Evolutionary conservation across 768 basidiomycete species (phyloP).

Genomic region (Xerocomellus chrysenteron): DNA sequence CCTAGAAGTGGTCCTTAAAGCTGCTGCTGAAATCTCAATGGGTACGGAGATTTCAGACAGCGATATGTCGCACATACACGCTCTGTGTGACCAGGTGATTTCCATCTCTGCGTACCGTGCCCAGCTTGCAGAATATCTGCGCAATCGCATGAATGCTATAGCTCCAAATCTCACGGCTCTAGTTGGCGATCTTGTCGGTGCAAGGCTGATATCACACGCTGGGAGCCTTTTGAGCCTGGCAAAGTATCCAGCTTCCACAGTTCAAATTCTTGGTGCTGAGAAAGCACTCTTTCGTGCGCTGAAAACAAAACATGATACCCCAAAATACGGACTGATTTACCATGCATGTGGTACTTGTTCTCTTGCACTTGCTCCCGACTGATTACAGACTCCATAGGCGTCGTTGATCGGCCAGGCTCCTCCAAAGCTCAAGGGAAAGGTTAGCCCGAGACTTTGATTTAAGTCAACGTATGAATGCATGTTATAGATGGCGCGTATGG

Average conservation of each 20-base stretch:
- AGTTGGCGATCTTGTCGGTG: constrained; percentile 76
- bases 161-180: constrained; percentile 93
- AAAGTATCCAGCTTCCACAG: constrained; percentile 77
- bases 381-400: constrained; percentile 48
- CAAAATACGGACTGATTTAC: constrained; percentile 99
- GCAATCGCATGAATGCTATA: constrained; percentile 97
- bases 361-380: background rate
- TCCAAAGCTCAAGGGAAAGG: constrained; percentile 97
- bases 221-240: constrained; percentile 68
- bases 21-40: constrained; percentile 98
- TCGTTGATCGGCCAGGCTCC: constrained; percentile 97
- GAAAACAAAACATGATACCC: constrained; percentile 90
- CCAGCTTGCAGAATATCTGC: constrained; percentile 94
- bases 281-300: constrained; percentile 75
- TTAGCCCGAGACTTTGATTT: constrained; percentile 26
- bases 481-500: constrained; percentile 95
- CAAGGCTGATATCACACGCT: constrained; percentile 71
- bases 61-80: constrained; percentile 95
- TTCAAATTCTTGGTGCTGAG: constrained; percentile 76
- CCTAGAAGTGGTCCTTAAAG: constrained; percentile 91
- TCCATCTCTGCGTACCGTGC: constrained; percentile 92
- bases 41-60: constrained; percentile 98
- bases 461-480: background rate
- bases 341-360: constrained; percentile 57
- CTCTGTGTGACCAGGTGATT: constrained; percentile 97